Percentiles rank a stretch among this genome's conserved stretches.
phyloP scores from a whole-genome alignment of 495 filamentous ascomycete species.

The Daldinia childiae region DNA sequence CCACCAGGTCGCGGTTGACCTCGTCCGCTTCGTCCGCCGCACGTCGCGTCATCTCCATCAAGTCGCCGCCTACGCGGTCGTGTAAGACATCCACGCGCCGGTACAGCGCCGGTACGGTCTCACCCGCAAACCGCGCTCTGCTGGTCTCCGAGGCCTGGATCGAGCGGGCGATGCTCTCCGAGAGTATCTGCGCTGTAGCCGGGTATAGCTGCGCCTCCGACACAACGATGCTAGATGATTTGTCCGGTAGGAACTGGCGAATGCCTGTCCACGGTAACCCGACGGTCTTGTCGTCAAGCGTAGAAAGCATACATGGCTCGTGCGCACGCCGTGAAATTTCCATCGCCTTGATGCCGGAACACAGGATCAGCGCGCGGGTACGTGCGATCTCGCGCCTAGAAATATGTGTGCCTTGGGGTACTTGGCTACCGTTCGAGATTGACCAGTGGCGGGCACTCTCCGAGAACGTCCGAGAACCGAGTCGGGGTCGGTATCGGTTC shows the following conservation, averaged over 20 bases:
- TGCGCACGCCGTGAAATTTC: constrained; percentile 76
- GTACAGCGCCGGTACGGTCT: constrained; percentile 48
- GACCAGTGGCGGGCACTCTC: constrained; percentile 68
- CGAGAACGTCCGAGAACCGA: constrained; percentile 30
- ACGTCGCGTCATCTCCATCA: constrained; percentile 66
- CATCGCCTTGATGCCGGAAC: constrained; percentile 84
- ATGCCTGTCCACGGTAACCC: constrained; percentile 50
- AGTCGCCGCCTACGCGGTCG: constrained; percentile 48
- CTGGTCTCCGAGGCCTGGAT: constrained; percentile 63
- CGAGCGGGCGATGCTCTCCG: constrained; percentile 63
- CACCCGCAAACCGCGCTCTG: constrained; percentile 52
- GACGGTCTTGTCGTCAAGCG: constrained; percentile 10
- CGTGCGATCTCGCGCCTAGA: constrained; percentile 77
- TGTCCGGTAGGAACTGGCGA: constrained; percentile 44
- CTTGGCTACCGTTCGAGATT: constrained; percentile 68
- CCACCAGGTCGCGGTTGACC: constrained; percentile 75
- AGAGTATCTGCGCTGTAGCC: constrained; percentile 71
- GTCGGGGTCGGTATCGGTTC: constrained; percentile 18
- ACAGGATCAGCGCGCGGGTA: constrained; percentile 76
- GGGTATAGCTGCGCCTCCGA: constrained; percentile 71
- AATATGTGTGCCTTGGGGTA: constrained; percentile 51
- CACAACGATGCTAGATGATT: constrained; percentile 57
- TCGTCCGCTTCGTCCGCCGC: constrained; percentile 81
- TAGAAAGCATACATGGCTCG: constrained; percentile 47
- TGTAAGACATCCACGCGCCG: constrained; percentile 51